Evolutionary conservation across 768 basidiomycete genomes (phyloP).

Genomic region (Mycena filopes): DNA sequence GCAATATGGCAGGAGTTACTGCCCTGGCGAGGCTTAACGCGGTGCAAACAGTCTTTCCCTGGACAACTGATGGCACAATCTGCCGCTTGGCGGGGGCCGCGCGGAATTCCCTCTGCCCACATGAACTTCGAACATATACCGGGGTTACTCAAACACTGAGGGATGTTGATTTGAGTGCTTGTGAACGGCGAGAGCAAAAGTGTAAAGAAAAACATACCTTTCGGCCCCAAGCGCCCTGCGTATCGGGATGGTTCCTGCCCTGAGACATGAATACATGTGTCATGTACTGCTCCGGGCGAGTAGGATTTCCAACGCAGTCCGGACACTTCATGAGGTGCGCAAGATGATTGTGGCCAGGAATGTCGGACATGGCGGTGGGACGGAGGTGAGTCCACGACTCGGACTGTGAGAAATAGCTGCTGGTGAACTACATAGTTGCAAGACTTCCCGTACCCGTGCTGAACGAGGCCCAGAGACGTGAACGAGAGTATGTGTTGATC

Average conservation of each 20-base stretch:
- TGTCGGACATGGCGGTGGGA: not conserved
- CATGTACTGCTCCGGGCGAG: not conserved
- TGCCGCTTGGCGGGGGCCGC: not conserved
- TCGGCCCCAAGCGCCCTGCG: not conserved
- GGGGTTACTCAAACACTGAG: not conserved
- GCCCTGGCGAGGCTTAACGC: not conserved
- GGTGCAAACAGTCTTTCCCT: not conserved
- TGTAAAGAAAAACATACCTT: not conserved
- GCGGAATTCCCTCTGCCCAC: not conserved
- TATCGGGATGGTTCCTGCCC: not conserved
- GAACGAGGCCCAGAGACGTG: too few relatives aligned
- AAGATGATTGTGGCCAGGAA: not conserved
- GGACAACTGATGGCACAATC: not conserved
- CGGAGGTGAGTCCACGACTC: too few relatives aligned
- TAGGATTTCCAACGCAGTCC: not conserved
- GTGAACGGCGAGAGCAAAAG: not conserved
- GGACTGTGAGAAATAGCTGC: not conserved
- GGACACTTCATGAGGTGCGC: not conserved
- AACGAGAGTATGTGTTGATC: too few relatives aligned
- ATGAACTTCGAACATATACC: not conserved
- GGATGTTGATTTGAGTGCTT: not conserved
- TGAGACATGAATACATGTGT: not conserved
- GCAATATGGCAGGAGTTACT: not conserved
- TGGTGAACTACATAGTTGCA: not conserved
- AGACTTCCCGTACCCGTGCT: too few relatives aligned